Evolutionary conservation across 1,139 yeast species (phyloP).

Genomic region (Arxiozyma slooffiae): DNA sequence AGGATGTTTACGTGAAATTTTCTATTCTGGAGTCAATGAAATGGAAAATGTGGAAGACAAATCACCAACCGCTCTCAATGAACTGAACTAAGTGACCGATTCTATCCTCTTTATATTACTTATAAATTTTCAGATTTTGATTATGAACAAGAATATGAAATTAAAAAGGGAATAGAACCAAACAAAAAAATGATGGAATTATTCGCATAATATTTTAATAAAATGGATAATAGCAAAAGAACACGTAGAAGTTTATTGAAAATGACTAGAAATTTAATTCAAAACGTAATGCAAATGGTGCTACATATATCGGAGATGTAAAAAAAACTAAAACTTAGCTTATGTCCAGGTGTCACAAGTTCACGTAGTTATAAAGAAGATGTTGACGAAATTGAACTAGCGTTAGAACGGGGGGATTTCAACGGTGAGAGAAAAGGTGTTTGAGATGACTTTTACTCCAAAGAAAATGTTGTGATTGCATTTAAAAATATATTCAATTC

Average conservation of each 20-base stretch:
- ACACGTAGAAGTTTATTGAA: constrained; percentile 7
- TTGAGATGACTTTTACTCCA: constrained; percentile 17
- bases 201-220: constrained; percentile 12
- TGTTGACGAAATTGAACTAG: constrained; percentile 6
- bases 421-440: constrained; percentile 14
- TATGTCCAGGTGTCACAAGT: not conserved
- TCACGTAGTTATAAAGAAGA: not conserved
- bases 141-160: constrained; percentile 4
- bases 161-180: constrained; percentile 14
- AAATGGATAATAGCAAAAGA: not conserved
- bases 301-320: no score
- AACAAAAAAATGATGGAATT: constrained; percentile 18
- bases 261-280: constrained; percentile 4
- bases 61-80: not conserved
- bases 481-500: constrained; percentile 23
- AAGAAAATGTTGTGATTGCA: constrained; percentile 21
- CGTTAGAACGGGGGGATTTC: not conserved
- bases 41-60: not conserved
- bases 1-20: not conserved
- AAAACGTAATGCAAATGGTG: constrained; percentile 6
- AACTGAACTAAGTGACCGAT: no score
- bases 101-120: not conserved
- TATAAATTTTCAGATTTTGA: not conserved
- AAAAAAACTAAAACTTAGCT: no score
- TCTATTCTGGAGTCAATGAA: not conserved